Evolutionary conservation across 2,329 filamentous ascomycete genomes (phyloP).

Genomic region (Rachicladosporium sp.): DNA sequence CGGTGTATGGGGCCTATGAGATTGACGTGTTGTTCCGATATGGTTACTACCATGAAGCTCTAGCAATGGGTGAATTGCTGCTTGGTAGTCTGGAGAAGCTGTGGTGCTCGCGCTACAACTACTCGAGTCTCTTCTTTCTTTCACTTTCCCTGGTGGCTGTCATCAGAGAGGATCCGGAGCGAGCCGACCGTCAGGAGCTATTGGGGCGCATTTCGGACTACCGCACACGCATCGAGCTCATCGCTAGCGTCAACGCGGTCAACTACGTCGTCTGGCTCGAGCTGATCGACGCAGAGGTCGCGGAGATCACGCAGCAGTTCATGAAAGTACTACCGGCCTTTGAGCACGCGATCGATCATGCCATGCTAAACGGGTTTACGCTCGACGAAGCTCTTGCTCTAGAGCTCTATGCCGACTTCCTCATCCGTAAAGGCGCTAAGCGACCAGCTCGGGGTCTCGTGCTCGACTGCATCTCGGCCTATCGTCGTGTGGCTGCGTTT

Average conservation of each 20-base stretch:
- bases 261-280: slow-evolving; percentile 62
- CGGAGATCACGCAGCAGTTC: slow-evolving; percentile 36
- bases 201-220: slow-evolving; percentile 43
- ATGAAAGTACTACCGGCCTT: slow-evolving; percentile 51
- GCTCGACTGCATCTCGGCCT: slow-evolving; percentile 55
- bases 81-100: slow-evolving; percentile 29
- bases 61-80: slow-evolving; percentile 30
- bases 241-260: slow-evolving; percentile 50
- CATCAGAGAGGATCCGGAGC: slow-evolving; percentile 26
- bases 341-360: slow-evolving; percentile 61
- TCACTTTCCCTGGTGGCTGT: slow-evolving; percentile 29
- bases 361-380: slow-evolving; percentile 51
- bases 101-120: slow-evolving; percentile 32
- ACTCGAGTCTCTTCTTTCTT: slow-evolving; percentile 32
- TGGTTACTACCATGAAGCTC: slow-evolving; percentile 30
- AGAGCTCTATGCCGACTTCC: slow-evolving; percentile 61
- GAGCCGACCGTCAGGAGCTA: slow-evolving; percentile 33
- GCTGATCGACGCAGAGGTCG: slow-evolving; percentile 55
- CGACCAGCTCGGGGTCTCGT: slow-evolving; percentile 59
- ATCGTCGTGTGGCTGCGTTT: slow-evolving; percentile 54
- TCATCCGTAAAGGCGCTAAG: slow-evolving; percentile 51
- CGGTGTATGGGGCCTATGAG: slow-evolving; percentile 52
- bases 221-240: slow-evolving; percentile 50
- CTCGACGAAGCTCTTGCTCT: slow-evolving; percentile 64
- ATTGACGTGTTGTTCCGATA: slow-evolving; percentile 31